A percentile compares a stretch with the other conserved stretches of the same genome.
Conservation (phyloP, 805 yeast species). For the Wickerhamiella azyma region DNA sequence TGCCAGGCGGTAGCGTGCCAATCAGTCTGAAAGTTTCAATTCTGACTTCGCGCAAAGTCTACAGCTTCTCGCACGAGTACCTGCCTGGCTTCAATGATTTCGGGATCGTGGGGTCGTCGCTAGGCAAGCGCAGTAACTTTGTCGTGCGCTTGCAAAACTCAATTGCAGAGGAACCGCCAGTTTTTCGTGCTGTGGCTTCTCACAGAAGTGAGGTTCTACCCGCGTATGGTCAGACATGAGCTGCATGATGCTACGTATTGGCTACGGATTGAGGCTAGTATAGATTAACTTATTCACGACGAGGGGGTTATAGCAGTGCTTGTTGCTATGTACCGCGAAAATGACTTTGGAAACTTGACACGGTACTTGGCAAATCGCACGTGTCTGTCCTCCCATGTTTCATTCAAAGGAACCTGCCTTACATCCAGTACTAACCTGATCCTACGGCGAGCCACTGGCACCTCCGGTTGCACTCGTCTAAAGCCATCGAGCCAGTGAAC, state of each 20-base stretch:
- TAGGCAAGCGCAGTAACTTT: not conserved
- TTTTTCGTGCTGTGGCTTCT: not conserved
- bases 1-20: not conserved
- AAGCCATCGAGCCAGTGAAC: not conserved
- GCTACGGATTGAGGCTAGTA: too few relatives aligned
- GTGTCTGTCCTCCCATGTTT: too few relatives aligned
- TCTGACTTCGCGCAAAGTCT: not conserved
- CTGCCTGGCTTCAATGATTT: not conserved
- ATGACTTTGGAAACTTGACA: too few relatives aligned
- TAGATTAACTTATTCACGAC: too few relatives aligned
- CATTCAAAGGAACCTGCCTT: too few relatives aligned
- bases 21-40: not conserved
- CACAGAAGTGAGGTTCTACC: not conserved
- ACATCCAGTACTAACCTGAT: too few relatives aligned
- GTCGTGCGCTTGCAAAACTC: not conserved
- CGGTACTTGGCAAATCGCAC: too few relatives aligned
- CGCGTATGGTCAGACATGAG: not conserved
- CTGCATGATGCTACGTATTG: too few relatives aligned
- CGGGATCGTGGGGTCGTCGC: not conserved
- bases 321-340: too few relatives aligned
- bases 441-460: too few relatives aligned
- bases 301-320: too few relatives aligned
- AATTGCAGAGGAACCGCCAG: not conserved
- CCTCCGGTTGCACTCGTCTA: too few relatives aligned
- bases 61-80: not conserved